A percentile compares a stretch with the other conserved stretches of the same genome.
Conservation (phyloP, 176 grass and related monocot species). For the Elymus sibiricus region DNA sequence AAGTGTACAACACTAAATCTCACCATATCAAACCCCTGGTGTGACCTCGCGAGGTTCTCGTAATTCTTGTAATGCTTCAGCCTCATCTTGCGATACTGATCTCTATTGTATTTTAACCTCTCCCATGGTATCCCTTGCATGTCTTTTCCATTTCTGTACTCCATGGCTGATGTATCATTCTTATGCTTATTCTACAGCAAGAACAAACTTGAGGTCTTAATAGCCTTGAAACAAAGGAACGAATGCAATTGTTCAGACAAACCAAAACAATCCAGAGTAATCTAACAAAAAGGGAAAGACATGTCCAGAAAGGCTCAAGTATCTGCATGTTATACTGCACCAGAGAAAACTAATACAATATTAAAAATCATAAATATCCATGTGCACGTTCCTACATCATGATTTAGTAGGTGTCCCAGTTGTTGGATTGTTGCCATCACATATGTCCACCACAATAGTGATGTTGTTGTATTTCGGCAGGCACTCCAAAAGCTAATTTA, state of each 20-base stretch:
- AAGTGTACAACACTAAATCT: neutral
- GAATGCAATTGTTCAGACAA: neutral
- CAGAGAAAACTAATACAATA: neutral
- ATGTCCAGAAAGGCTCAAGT: neutral
- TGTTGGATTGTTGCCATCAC: neutral
- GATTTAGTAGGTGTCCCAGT: neutral
- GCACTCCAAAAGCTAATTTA: neutral
- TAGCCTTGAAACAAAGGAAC: neutral
- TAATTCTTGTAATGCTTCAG: constrained; percentile 64
- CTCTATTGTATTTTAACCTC: constrained; percentile 44
- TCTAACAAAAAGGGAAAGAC: neutral
- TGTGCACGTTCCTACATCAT: neutral
- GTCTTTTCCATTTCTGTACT: constrained; percentile 43
- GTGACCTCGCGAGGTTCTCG: constrained; percentile 21
- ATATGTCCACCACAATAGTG: neutral
- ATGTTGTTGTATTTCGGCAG: neutral
- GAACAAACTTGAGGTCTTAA: neutral
- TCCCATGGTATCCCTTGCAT: constrained; percentile 76
- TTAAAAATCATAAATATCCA: neutral
- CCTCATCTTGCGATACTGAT: constrained; percentile 63
- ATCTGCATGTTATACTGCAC: neutral
- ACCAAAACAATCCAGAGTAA: neutral
- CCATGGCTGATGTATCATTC: constrained; percentile 26
- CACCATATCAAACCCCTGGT: constrained; percentile 21
- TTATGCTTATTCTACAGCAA: constrained; percentile 18